phyloP scores from a whole-genome alignment of 352 stramenopile genomes.

The Phytophthora syringae region DNA sequence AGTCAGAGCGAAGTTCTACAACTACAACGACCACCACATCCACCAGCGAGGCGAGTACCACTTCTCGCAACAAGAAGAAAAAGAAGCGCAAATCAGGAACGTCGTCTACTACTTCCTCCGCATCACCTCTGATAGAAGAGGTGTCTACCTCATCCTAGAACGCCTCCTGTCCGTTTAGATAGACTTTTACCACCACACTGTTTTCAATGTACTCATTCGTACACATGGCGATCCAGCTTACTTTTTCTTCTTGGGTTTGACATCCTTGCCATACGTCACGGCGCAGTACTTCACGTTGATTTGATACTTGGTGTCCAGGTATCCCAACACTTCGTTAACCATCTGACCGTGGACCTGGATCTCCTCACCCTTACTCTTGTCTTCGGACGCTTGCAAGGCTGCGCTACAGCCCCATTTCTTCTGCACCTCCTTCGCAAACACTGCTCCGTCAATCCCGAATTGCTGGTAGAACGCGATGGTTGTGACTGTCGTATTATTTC shows the following conservation, averaged over 20 bases:
- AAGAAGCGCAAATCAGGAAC: conserved; percentile 42
- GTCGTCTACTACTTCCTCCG: conserved; percentile 27
- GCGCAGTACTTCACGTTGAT: conserved; percentile 78
- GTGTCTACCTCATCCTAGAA: conserved; percentile 36
- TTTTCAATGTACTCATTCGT: conserved; percentile 27
- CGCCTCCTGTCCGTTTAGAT: conserved; percentile 33
- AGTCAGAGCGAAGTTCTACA: too few species aligned
- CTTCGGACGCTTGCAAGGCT: conserved; percentile 48
- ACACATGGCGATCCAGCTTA: conserved; percentile 12
- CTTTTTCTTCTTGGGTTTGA: conserved; percentile 85
- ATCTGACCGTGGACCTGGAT: conserved; percentile 86
- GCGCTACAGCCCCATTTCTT: conserved; percentile 88
- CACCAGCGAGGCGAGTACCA: conserved; percentile 11
- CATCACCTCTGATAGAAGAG: conserved; percentile 37
- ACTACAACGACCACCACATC: neutral
- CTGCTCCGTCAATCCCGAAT: conserved; percentile 76
- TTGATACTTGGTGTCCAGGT: conserved; percentile 67
- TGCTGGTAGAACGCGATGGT: conserved; percentile 77
- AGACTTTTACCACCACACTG: conserved; percentile 14
- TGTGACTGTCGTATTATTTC: conserved; percentile 75
- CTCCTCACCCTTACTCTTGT: conserved; percentile 76
- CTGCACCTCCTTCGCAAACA: conserved; percentile 80
- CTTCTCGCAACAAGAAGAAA: conserved; percentile 44
- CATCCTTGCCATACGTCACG: conserved; percentile 78
- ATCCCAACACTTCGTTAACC: conserved; percentile 76